Base-by-base conservation (phyloP, 2,329 filamentous ascomycete species). In the Xylaria sp. region DNA sequence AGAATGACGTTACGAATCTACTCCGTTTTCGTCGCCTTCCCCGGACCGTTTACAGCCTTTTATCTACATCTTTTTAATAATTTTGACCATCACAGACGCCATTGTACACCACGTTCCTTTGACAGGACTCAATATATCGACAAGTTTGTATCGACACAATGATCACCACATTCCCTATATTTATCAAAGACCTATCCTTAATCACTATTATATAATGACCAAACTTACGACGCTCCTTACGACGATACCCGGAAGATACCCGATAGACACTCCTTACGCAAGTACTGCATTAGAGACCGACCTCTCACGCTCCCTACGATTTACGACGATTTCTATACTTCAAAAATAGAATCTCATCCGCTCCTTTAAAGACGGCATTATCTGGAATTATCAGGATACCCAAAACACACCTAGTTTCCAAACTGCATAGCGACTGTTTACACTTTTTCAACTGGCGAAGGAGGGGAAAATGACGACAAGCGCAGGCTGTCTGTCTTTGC, bases 401-500 rank as follows among this genome's bases (percentile, higher is more conserved):
- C 75, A 61, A 67, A 60, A 60, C 68, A 70, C 77, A 75, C 81
- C 78, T 78, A 82, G 64, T 82, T 80, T 71, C 82, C 81, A 82
- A 82, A 83, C 79, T 85, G 84, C 85, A 87, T 86, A 85, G 85
- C 85, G 84, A 83, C 82, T 84, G 81, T 82, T 82, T 82, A 77
- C 71, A 75, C 64, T 66, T 72, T 73, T 77, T 74, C 65, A 71
- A 73, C 64, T 65, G 75, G 74, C 71, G 71, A 36, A 57, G 69
- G 63, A 68, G 69, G 66, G 69, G 72, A 76, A 76, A 75, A 70
- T 69, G 72, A 68, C 73, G 73, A 75, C 72, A 68, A 68, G 73
- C 61, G 50, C 70, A 71, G 72, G 72, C 70, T 74, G 75, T 74
- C 71, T 67, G 74, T 76, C 73, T 74, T 56, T 73, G 77, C 77